phyloP scores from a whole-genome alignment of 192 early-diverging fungal species.

The Coemansia sp. region DNA sequence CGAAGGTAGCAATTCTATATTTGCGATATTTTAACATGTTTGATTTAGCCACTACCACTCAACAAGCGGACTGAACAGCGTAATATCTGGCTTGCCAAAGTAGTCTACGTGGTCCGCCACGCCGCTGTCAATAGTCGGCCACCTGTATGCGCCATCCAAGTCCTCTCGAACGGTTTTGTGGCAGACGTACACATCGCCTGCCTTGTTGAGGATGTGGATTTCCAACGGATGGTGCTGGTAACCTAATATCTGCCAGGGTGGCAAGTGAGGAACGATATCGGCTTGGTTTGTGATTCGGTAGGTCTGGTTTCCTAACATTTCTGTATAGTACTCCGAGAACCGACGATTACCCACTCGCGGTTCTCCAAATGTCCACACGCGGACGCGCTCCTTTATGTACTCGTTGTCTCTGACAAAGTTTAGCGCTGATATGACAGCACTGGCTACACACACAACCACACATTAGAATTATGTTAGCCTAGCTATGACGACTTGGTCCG shows the following conservation, averaged over 20 bases:
- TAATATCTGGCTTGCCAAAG: conserved; percentile 52
- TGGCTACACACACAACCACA: conserved; percentile 22
- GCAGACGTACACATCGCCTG: conserved; percentile 50
- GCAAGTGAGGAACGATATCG: conserved; percentile 50
- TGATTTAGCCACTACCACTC: conserved; percentile 26
- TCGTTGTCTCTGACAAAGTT: conserved; percentile 44
- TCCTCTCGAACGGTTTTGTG: conserved; percentile 51
- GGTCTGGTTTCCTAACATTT: conserved; percentile 47
- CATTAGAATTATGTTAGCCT: not conserved
- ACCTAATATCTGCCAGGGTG: conserved; percentile 53
- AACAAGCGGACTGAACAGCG: conserved; percentile 27
- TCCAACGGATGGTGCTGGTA: conserved; percentile 55
- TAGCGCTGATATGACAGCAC: conserved; percentile 43
- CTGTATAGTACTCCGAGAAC: conserved; percentile 50
- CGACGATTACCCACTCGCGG: conserved; percentile 45
- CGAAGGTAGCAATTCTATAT: not conserved
- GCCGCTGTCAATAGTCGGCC: conserved; percentile 52
- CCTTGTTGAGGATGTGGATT: conserved; percentile 49
- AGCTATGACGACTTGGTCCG: not conserved
- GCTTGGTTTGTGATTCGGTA: conserved; percentile 46
- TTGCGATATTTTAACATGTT: not conserved
- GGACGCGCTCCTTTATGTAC: conserved; percentile 27
- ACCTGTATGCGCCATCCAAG: conserved; percentile 51
- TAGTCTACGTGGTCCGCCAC: conserved; percentile 49
- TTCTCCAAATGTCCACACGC: conserved; percentile 55